Conservation (phyloP, 108 stramenopile species). For the Skeletonema tropicum region DNA sequence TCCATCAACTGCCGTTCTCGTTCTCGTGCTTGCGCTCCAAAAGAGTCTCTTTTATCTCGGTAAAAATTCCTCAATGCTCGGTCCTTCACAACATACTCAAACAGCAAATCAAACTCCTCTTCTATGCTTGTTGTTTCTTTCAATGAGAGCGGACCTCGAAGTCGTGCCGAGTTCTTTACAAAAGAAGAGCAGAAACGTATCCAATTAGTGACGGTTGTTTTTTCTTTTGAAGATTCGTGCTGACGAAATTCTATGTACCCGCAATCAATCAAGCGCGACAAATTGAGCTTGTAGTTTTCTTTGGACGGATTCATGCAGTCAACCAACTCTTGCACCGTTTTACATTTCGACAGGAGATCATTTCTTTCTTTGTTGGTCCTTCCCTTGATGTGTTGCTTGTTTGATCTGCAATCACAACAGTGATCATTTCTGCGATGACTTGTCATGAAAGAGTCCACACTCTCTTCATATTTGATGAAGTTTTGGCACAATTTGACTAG, state of each 20-base stretch:
- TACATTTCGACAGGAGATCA: constrained; percentile 36
- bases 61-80: constrained; percentile 49
- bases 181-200: constrained; percentile 58
- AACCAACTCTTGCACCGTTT: constrained; percentile 28
- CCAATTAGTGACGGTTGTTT: constrained; percentile 56
- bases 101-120: constrained; percentile 58
- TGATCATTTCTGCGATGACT: constrained; percentile 30
- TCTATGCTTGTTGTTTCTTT: constrained; percentile 31
- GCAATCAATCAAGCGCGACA: constrained; percentile 14
- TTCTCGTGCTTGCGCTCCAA: constrained; percentile 20
- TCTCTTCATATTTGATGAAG: constrained; percentile 70
- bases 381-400: constrained; percentile 37
- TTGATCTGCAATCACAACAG: constrained; percentile 50
- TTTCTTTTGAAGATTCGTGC: constrained; percentile 58
- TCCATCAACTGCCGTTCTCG: not conserved
- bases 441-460: constrained; percentile 66
- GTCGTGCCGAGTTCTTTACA: constrained; percentile 38
- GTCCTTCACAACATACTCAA: constrained; percentile 64
- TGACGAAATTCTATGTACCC: constrained; percentile 72
- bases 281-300: constrained; percentile 62
- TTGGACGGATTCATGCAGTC: constrained; percentile 49
- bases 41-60: constrained; percentile 34
- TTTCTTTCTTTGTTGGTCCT: constrained; percentile 42
- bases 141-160: constrained; percentile 38
- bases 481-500: constrained; percentile 69